Evolutionary conservation across 2,329 filamentous ascomycete genomes (phyloP), one percentile per base, ranked within the genome.

Genomic region (Fusarium armeniacum): DNA sequence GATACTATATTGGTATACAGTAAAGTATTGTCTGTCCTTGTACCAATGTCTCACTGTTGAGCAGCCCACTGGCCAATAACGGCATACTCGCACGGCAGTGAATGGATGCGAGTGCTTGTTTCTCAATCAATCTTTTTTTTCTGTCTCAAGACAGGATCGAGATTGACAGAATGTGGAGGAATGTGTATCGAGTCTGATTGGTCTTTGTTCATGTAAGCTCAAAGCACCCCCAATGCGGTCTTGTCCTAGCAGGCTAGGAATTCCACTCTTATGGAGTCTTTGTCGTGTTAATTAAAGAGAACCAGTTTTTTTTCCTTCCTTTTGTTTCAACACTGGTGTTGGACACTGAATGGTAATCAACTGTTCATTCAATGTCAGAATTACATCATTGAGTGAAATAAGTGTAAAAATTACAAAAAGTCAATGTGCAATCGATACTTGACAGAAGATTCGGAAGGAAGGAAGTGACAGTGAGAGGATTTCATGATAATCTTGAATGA

Each of bases 161-260:
- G 70, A 71, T 72, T 62, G 62, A 43, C 32, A 62, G 49, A 62
- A 41, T 74, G 65, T 67, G 72, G 72, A 72, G 72, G 60, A 65
- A 52, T 26, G 40, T 20, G 36, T 53, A 24, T 20, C 43, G 43
- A 62, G 58, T 53, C 56, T 65, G 69, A 74, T 74, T 74, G 70
- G 72, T 35, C 45, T 54, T 65, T 35, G 18, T 51, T n/a, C 16
- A 51, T 52, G 67, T 62, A 73, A 73, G 68, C 68, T 71, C 65
- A 62, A 63, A 50, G 49, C 54, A 60, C 65, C 50, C 44, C 60
- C 33, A 58, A 68, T 56, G 24, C 49, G 24, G 49, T 41, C 22
- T 26, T 52, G 33, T 18, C 49, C 12, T 41, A 30, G 35, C 28
- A 64, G 61, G 59, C 58, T 49, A 61, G 53, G 43, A 50, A 62